Evolutionary conservation across 2,329 filamentous ascomycete species (phyloP), one percentile per base, ranked within the genome.

Genomic region (Colletotrichum phormii): DNA sequence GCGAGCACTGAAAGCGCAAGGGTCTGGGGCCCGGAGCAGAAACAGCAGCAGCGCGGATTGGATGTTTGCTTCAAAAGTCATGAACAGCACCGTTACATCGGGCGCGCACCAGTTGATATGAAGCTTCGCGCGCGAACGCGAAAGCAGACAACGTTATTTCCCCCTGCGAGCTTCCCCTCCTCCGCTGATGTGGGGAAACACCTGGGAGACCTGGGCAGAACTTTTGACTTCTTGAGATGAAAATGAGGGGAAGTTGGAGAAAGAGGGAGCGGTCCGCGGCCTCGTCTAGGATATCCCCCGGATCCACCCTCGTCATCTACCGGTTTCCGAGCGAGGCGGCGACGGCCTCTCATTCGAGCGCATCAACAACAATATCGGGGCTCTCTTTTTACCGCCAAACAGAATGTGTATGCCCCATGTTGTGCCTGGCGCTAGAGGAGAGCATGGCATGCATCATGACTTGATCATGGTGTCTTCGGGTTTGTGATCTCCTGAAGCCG

Each of bases 231-330:
- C 35, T 37, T 29, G 31, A 37, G 35, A 33, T 49, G 58, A 58
- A 29, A 26, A 72, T 70, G 70, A 72, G 59, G 70, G 60, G 65
- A 70, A 72, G 46, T 72, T 69, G 65, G 70, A 72, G 65, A 72
- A 69, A 26, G 31, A 5, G 63, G 65, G 64, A 37, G 58, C 49
- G 37, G 49, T 63, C 64, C 64, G 64, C 42, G 69, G n/a, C 31
- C 42, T 62, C n/a, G 51, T 46, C 69, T 31, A 42, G 65, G 69
- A 68, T 68, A 31, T 60, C 42, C 68, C 63, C 60, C 70, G 65
- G 46, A 59, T 61, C 70, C 70, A 61, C 66, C 66, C 33, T 60
- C 66, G 60, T 61, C 66, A 70, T 64, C 62, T 61, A 70, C 66
- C 70, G 54, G 61, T 31, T 63, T 64, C 60, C 33, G 46, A 64